phyloP scores from a whole-genome alignment of 108 stramenopile species.

The Pseudonitzschia multistriata region DNA sequence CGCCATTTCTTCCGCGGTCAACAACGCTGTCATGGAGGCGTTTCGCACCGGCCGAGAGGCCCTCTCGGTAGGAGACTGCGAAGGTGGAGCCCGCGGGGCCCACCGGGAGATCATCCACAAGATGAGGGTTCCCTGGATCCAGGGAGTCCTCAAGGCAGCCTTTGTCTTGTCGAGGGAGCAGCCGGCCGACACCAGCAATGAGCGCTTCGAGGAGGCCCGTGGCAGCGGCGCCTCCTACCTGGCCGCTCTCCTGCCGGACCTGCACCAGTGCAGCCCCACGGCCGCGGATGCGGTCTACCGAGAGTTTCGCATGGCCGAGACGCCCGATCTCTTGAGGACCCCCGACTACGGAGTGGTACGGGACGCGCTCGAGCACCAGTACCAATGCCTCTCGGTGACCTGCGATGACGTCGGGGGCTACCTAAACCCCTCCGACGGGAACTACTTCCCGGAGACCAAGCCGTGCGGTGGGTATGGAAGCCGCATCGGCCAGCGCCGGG shows the following conservation, averaged over 20 bases:
- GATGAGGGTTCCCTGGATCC: slow-evolving; percentile 59
- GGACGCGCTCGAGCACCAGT: slow-evolving; percentile 52
- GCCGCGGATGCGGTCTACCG: slow-evolving; percentile 49
- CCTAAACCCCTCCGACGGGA: slow-evolving; percentile 4
- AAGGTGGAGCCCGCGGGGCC: slow-evolving; percentile 27
- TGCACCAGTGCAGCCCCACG: slow-evolving; percentile 29
- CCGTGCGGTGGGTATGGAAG: slow-evolving; percentile 1
- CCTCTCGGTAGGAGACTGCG: slow-evolving; percentile 41
- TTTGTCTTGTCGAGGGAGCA: slow-evolving; percentile 6
- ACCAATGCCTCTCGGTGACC: slow-evolving; percentile 41
- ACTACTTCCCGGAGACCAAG: background rate
- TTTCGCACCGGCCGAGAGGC: slow-evolving; percentile 27
- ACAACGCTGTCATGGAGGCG: slow-evolving; percentile 38
- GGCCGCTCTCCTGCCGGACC: slow-evolving; percentile 51
- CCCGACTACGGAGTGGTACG: slow-evolving; percentile 35
- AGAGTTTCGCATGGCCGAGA: slow-evolving; percentile 33
- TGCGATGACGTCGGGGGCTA: slow-evolving; percentile 59
- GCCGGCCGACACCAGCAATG: slow-evolving; percentile 19
- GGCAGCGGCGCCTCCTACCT: slow-evolving; percentile 46
- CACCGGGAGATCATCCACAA: slow-evolving; percentile 34
- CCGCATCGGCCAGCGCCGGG: background rate
- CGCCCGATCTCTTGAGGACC: background rate
- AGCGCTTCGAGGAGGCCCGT: slow-evolving; percentile 33
- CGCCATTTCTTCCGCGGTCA: slow-evolving; percentile 36
- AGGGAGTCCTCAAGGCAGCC: slow-evolving; percentile 49